Evolutionary conservation across 192 early-diverging fungal species (phyloP), one percentile per base, ranked within the genome.

Genomic region (Backusella australiensis): DNA sequence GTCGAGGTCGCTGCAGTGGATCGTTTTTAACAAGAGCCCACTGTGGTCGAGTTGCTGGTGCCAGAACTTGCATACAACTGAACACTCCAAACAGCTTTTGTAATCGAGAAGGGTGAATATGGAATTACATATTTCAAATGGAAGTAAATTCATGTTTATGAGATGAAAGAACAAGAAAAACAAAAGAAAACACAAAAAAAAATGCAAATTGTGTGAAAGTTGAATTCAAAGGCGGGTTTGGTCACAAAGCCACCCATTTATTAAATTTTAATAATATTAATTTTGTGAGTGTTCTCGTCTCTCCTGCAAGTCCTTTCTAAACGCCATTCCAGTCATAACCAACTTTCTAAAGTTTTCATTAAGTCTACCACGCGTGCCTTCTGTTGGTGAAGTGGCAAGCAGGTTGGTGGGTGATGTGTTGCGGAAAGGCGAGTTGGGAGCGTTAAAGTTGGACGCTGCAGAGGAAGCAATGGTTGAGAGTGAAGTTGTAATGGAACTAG

Each of bases 271-370:
- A 9, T 71, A 15, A 17, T 75, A 21, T 63, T 71, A 34, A 71
- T 52, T 71, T 32, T 77, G n/a, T 23, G 71, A 36, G 39, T 79
- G 67, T 6, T 81, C 80, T 74, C 76, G 59, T 67, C 78, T 52
- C 9, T 83, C 82, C 38, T 83, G 82, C 36, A 80, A 26, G 53
- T 80, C 82, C 39, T 80, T 80, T 41, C 82, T 14, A 49, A 83
- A 83, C 2, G 76, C 78, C 82, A 83, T 83, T n/a, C 82, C 82
- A 4, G 82, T 80, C 73, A 80, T 77, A 0, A 83, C 82, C 7
- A 83, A 34, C 44, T 83, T 83, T 67, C 78, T 69, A 69, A 83
- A 80, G 70, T 83, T 83, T 34, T 83, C 82, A 72, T 83, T 83
- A 23, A 83, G 49, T 9, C 79, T 26, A 36, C 75, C 76, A 2